phyloP scores from a whole-genome alignment of 2,329 filamentous ascomycete genomes.

The Penicillium polonicum region DNA sequence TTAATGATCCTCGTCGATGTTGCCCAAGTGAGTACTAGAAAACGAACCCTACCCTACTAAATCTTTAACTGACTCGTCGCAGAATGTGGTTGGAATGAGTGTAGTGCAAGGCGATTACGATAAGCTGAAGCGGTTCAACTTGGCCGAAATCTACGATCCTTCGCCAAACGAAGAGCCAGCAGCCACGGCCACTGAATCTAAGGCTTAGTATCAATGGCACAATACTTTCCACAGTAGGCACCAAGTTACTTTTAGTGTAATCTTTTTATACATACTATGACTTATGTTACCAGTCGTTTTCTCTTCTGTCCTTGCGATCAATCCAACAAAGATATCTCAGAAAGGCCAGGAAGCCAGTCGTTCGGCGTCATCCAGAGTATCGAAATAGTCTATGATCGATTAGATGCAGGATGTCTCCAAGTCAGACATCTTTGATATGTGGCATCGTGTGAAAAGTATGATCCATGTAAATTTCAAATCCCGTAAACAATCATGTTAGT shows the following conservation, averaged over 20 bases:
- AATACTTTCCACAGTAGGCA: background rate
- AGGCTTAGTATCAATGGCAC: background rate
- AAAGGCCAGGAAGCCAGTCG: background rate
- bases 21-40: conserved; percentile 52
- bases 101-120: conserved; percentile 62
- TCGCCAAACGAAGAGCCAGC: conserved; percentile 30
- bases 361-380: background rate
- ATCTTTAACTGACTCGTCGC: conserved; percentile 7
- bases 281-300: background rate
- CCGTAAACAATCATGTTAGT: background rate
- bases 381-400: background rate
- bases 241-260: background rate
- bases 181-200: background rate
- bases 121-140: conserved; percentile 60
- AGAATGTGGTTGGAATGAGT: conserved; percentile 65
- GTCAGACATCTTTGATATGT: too few relatives aligned
- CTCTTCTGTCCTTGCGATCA: background rate
- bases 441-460: background rate
- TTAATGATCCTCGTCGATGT: conserved; percentile 61
- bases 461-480: background rate
- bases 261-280: background rate
- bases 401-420: background rate
- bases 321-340: background rate
- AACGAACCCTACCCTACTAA: conserved; percentile 2
- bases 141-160: conserved; percentile 60